Percentiles rank a stretch among this genome's conserved stretches.
These are phyloP conservation scores for Blakeslea trispora DNA, from an alignment of 371 early-diverging fungal genomes.

Conservation along the genomic window DNA sequence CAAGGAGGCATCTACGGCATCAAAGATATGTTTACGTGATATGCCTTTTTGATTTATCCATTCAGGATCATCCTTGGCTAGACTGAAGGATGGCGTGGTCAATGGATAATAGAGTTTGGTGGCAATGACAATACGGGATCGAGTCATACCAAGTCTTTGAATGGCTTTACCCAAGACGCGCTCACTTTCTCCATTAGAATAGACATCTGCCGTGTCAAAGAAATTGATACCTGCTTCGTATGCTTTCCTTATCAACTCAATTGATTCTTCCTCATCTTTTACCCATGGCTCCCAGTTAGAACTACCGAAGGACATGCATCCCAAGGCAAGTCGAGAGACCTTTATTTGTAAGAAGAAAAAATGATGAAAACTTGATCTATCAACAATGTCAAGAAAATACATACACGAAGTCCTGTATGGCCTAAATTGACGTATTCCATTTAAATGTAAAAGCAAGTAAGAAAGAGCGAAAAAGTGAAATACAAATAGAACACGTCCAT, in stretches of 20 bases:
- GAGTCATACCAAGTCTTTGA: constrained; percentile 35
- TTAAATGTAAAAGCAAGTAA: not conserved
- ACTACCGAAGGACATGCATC: constrained; percentile 18
- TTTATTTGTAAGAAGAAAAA: not conserved
- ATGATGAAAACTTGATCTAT: too few species aligned
- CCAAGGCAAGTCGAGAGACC: constrained; percentile 15
- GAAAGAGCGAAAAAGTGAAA: too few species aligned
- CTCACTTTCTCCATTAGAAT: constrained; percentile 44
- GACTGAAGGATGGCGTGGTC: not conserved
- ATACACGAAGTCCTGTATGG: constrained; percentile 12
- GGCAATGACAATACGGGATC: constrained; percentile 41
- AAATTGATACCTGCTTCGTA: constrained; percentile 53
- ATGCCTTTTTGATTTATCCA: constrained; percentile 41
- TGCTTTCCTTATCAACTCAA: constrained; percentile 40
- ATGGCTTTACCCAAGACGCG: constrained; percentile 39
- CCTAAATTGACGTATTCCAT: constrained; percentile 14
- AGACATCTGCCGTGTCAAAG: constrained; percentile 36
- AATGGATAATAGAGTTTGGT: constrained; percentile 34
- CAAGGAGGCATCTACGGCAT: constrained; percentile 52
- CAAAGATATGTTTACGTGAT: constrained; percentile 57
- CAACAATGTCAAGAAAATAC: not conserved
- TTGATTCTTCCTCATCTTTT: constrained; percentile 35
- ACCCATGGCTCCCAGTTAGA: constrained; percentile 20
- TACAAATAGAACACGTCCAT: too few species aligned
- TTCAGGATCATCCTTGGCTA: not conserved